Conservation (phyloP, 2,329 filamentous ascomycete species). For the Trichoderma arundinaceum region DNA sequence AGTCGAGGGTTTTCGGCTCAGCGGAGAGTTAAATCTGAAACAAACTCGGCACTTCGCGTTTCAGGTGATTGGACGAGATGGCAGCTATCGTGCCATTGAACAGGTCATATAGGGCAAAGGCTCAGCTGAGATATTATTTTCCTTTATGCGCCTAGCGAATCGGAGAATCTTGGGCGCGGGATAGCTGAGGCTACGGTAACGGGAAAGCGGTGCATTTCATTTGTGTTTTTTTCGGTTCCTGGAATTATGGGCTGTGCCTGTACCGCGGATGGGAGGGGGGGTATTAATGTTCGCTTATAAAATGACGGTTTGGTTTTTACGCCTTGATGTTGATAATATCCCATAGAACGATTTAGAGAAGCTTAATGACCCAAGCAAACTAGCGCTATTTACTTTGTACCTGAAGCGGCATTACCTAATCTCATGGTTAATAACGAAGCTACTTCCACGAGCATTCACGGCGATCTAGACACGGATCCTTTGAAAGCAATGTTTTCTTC, state of each 20-base stretch:
- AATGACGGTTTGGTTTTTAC: constrained; percentile 9
- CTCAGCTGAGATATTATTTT: constrained; percentile 21
- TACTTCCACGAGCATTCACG: not conserved
- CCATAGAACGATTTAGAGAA: constrained; percentile 4
- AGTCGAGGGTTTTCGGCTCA: constrained; percentile 7
- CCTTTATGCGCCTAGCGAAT: constrained; percentile 3
- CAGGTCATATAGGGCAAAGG: constrained; percentile 12
- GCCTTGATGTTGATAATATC: constrained; percentile 25
- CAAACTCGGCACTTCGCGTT: constrained; percentile 23
- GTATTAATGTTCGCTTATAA: constrained; percentile 1
- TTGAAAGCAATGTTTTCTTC: not conserved
- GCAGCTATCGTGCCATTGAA: constrained; percentile 21
- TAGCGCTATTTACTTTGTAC: not conserved
- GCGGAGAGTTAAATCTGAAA: constrained; percentile 23
- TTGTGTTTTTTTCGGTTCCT: not conserved
- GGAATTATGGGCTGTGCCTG: not conserved
- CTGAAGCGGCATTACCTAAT: no score
- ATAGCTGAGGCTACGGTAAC: not conserved
- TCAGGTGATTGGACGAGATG: constrained; percentile 15
- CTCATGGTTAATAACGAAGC: no score
- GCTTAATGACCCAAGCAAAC: not conserved
- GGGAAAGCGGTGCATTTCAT: not conserved
- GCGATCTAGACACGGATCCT: not conserved
- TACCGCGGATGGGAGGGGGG: not conserved
- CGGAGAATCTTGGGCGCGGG: not conserved